These are phyloP conservation scores for Yamadazyma phyllophila DNA, from an alignment of 805 yeast species.

Conservation along the genomic window DNA sequence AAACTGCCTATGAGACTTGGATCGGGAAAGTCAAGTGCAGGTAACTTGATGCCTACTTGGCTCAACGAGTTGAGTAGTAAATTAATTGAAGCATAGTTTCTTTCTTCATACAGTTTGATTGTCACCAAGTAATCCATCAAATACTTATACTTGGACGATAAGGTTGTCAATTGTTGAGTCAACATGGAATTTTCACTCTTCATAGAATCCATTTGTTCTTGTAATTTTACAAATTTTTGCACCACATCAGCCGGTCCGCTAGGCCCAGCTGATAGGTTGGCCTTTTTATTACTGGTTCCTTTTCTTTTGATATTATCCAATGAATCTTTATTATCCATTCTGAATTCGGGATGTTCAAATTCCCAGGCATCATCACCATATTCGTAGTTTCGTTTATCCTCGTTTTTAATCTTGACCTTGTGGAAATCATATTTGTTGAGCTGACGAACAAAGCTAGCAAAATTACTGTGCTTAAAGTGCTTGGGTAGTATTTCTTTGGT, in stretches of 20 bases:
- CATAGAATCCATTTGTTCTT: constrained; percentile 32
- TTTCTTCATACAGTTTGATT: constrained; percentile 55
- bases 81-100: constrained; percentile 52
- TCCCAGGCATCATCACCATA: constrained; percentile 90
- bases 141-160: constrained; percentile 61
- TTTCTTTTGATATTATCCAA: constrained; percentile 86
- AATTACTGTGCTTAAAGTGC: constrained; percentile 92
- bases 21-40: constrained; percentile 57
- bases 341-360: constrained; percentile 87
- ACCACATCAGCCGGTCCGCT: constrained; percentile 2
- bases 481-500: constrained; percentile 86
- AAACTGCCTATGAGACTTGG: constrained; percentile 16
- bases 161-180: constrained; percentile 33
- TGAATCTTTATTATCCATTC: constrained; percentile 69
- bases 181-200: constrained; percentile 31
- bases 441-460: constrained; percentile 94
- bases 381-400: constrained; percentile 50
- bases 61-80: constrained; percentile 47
- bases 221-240: constrained; percentile 17
- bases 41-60: constrained; percentile 66
- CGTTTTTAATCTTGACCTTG: constrained; percentile 77
- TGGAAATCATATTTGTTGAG: constrained; percentile 96
- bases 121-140: constrained; percentile 60
- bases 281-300: constrained; percentile 57
- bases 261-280: background rate